Conservation (phyloP, 2,329 filamentous ascomycete species). For the Venturia asperata region DNA sequence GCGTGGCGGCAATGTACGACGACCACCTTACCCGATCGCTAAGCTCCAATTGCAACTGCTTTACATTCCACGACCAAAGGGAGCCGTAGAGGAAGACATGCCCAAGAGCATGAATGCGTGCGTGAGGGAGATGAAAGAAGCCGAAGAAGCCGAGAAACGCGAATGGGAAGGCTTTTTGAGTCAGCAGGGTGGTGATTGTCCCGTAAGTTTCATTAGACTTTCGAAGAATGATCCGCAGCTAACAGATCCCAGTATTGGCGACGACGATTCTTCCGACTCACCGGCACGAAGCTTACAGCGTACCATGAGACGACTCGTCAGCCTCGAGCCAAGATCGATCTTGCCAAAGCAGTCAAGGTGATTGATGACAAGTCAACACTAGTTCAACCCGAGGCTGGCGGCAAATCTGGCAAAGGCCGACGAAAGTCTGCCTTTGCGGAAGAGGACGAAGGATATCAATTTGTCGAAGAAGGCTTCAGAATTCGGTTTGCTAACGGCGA, state of each 20-base stretch:
- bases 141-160: slow-evolving; percentile 69
- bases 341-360: slow-evolving; percentile 83
- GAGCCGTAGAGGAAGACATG: slow-evolving; percentile 86
- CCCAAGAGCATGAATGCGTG: slow-evolving; percentile 99
- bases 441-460: slow-evolving; percentile 99
- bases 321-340: slow-evolving; percentile 92
- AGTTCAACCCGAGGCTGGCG: slow-evolving; percentile 64
- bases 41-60: slow-evolving; percentile 90
- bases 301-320: slow-evolving; percentile 95
- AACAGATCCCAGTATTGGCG: slow-evolving; percentile 72
- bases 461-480: slow-evolving; percentile 97
- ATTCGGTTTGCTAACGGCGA: slow-evolving; percentile 98
- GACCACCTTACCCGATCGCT: slow-evolving; percentile 92
- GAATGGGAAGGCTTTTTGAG: slow-evolving; percentile 85
- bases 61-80: slow-evolving; percentile 88
- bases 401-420: slow-evolving; percentile 63
- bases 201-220: slow-evolving; percentile 55
- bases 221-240: slow-evolving; percentile 18
- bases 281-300: slow-evolving; percentile 83
- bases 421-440: slow-evolving; percentile 94
- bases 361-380: slow-evolving; percentile 86
- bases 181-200: slow-evolving; percentile 95
- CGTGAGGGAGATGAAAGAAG: slow-evolving; percentile 85
- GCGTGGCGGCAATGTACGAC: slow-evolving; percentile 64
- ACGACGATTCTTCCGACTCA: slow-evolving; percentile 91